Evolutionary conservation across 164 flowering plant species (phyloP).

Genomic region (Vitis labrusca): DNA sequence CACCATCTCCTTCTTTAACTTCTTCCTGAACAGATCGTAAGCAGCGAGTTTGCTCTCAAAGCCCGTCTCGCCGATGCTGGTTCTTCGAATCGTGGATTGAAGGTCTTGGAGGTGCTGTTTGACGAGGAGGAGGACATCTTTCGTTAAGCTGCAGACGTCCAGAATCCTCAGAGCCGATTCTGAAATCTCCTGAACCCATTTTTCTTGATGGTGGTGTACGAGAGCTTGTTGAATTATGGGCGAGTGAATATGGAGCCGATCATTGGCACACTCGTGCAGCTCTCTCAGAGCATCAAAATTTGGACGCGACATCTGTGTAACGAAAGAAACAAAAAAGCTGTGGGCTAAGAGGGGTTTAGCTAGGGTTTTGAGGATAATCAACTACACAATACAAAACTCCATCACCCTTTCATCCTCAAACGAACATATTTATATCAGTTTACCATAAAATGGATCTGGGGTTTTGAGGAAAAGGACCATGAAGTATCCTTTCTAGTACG

Average conservation of each 20-base stretch:
- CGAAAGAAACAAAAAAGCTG: no score
- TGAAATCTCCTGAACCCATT: constrained; percentile 33
- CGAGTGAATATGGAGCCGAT: constrained; percentile 35
- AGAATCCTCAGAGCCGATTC: constrained; percentile 46
- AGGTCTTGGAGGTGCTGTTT: constrained; percentile 43
- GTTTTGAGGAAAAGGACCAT: constrained; percentile 14
- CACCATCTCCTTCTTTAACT: constrained; percentile 42
- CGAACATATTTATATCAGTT: background rate
- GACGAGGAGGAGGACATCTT: constrained; percentile 37
- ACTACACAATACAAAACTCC: background rate
- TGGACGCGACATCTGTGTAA: constrained; percentile 6
- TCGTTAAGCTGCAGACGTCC: constrained; percentile 42
- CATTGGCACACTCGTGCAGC: constrained; percentile 41
- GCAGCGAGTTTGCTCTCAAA: constrained; percentile 16
- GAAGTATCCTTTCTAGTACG: constrained; percentile 32
- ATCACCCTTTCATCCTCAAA: no score
- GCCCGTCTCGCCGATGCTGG: constrained; percentile 6
- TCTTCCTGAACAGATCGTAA: constrained; percentile 28
- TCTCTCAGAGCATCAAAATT: constrained; percentile 37
- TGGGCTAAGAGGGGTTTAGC: background rate
- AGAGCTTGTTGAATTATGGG: constrained; percentile 29
- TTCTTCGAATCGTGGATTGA: constrained; percentile 29
- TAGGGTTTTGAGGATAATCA: constrained; percentile 5
- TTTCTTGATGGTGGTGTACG: constrained; percentile 25
- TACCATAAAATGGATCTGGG: constrained; percentile 6